Base-by-base conservation (phyloP, 352 stramenopile genomes). In the Pythium periplocum region DNA sequence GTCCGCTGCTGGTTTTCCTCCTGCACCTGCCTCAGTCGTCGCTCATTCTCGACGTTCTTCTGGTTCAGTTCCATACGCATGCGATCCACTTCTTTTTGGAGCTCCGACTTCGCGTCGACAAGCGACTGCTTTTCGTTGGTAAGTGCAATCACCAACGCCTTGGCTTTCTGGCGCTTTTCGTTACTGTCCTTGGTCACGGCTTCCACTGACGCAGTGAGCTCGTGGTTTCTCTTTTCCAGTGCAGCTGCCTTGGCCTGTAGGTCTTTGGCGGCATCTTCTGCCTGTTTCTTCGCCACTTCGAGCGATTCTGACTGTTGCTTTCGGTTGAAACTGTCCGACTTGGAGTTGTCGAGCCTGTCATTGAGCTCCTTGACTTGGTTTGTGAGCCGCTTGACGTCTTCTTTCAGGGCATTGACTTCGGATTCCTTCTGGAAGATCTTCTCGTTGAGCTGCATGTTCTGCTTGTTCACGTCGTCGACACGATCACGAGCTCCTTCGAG, bases 51-150 rank as follows among this genome's bases (percentile, higher is more conserved):
- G 17, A 86, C 74, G 62, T 89, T 87, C 41, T 75, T 76, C 44
- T 87, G 75, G 48, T 89, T 89, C 12, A 89, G 64, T 51, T 89
- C 78, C 75, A 86, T 89, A 17, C 78, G 72, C 26, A 89, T 38
- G n/a, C 78, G 69, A 41, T 89, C 76, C 2, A 89, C 75, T 42
- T 89, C 78, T 40, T 78, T 83, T 44, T 86, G 75, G 2, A 86
- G 59, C 8, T 71, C 72, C 11, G 43, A 69, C 47, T 68, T 78
- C 2, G 64, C 44, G n/a, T 86, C 78, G 5, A 63, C 46, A 4
- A 86, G 55, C 17, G 57, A 48, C 32, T 84, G 78, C 50, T 89
- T 89, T 41, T 89, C 78, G 56, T 71, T 78, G 4, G 80, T 79
- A 4, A 89, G 64, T 9, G 73, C 72, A 34, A 87, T 68, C 26